Evolutionary conservation across 2,329 filamentous ascomycete species (phyloP).

Genomic region (Cyanodermella asteris): DNA sequence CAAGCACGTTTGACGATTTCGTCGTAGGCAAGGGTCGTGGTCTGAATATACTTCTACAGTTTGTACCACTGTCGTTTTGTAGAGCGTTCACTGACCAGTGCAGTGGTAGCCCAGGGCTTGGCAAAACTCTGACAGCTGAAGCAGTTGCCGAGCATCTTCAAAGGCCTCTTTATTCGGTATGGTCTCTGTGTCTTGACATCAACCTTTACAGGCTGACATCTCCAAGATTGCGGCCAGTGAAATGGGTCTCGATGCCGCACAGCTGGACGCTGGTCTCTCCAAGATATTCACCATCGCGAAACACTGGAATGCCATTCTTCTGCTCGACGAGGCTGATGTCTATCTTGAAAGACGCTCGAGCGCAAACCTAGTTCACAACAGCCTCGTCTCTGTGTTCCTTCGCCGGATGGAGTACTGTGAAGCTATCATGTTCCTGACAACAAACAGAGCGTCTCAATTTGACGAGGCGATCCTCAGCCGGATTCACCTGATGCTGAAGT

Average conservation of each 20-base stretch:
- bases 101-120: slow-evolving; percentile 5
- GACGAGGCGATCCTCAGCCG: slow-evolving; percentile 12
- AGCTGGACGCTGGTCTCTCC: slow-evolving; percentile 9
- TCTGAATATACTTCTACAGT: slow-evolving; percentile 12
- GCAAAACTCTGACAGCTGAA: slow-evolving; percentile 7
- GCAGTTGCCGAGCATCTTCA: slow-evolving; percentile 5
- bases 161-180: slow-evolving; percentile 5
- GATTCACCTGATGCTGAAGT: slow-evolving; percentile 7
- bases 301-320: slow-evolving; percentile 13
- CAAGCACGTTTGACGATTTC: slow-evolving; percentile 10
- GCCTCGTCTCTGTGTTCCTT: slow-evolving; percentile 14
- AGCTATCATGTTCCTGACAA: slow-evolving; percentile 19
- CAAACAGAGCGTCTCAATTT: slow-evolving; percentile 16
- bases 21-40: slow-evolving; percentile 16
- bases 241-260: slow-evolving; percentile 8
- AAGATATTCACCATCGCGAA: slow-evolving; percentile 11
- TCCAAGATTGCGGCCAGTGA: slow-evolving; percentile 5
- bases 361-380: slow-evolving; percentile 7
- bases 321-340: slow-evolving; percentile 19
- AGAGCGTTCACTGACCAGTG: slow-evolving; percentile 1
- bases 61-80: not conserved
- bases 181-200: not conserved
- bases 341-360: slow-evolving; percentile 13
- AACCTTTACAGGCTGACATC: not conserved
- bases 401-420: slow-evolving; percentile 18